A percentile compares a stretch with the other conserved stretches of the same genome.
Conservation (phyloP, 148 eudicot genomes). For the Chenopodium berlandieri region DNA sequence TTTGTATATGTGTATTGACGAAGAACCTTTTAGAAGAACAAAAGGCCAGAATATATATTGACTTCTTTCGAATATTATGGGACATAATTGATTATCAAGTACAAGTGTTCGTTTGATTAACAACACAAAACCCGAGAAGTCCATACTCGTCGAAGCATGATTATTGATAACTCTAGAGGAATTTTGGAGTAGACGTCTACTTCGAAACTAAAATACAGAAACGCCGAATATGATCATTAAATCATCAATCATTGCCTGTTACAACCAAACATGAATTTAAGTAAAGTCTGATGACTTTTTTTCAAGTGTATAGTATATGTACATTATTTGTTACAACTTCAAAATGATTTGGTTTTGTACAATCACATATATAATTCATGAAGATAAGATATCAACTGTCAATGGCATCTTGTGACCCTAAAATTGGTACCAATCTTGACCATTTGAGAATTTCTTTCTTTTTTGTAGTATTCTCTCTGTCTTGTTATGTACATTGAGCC, state of each 20-base stretch:
- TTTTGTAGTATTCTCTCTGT: not conserved
- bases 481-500: conserved; percentile 9
- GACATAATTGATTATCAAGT: too few relatives aligned
- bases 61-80: too few relatives aligned
- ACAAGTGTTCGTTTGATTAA: not conserved
- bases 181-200: too few relatives aligned
- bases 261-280: not conserved
- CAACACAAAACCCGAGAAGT: not conserved
- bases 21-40: not conserved
- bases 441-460: not conserved
- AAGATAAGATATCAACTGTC: too few relatives aligned
- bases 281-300: not conserved
- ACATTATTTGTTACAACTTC: too few relatives aligned
- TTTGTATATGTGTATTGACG: too few relatives aligned
- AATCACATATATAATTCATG: not conserved
- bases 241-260: too few relatives aligned
- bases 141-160: not conserved
- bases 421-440: not conserved
- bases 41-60: not conserved
- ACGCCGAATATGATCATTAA: too few relatives aligned
- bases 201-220: too few relatives aligned
- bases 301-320: too few relatives aligned
- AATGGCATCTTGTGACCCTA: not conserved
- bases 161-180: too few relatives aligned
- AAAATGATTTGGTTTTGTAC: too few relatives aligned